Evolutionary conservation across 139 green algal species (phyloP).

Genomic region (Desmodesmus armatus): DNA sequence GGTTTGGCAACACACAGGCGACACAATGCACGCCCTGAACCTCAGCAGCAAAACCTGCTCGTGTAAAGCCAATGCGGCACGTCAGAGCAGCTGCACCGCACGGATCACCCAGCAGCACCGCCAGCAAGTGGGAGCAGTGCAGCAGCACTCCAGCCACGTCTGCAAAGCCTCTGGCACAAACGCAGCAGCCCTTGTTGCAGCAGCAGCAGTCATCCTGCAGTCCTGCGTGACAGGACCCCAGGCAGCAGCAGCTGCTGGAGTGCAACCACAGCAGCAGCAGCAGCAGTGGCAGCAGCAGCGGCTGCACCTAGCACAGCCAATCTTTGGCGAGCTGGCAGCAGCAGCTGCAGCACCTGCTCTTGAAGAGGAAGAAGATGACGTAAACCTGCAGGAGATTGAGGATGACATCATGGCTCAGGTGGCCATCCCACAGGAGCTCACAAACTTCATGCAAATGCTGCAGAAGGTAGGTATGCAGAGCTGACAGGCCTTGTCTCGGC

Average conservation of each 20-base stretch:
- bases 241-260: background rate
- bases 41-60: too few species aligned
- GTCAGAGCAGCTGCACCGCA: too few species aligned
- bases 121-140: background rate
- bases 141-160: background rate
- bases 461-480: background rate
- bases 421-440: constrained; percentile 21
- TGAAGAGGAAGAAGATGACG: background rate
- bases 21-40: too few species aligned
- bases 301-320: background rate
- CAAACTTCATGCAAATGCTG: constrained; percentile 36
- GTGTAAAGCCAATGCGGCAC: too few species aligned
- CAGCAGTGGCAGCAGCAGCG: background rate
- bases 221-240: background rate
- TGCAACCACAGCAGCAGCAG: background rate
- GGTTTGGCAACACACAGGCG: too few species aligned
- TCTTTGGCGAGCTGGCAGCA: constrained; percentile 11
- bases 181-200: background rate
- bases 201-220: constrained; percentile 5
- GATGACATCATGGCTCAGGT: constrained; percentile 14
- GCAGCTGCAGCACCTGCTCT: constrained; percentile 12
- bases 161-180: background rate
- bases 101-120: background rate
- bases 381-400: background rate
- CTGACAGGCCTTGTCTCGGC: background rate